A percentile compares a stretch with the other conserved stretches of the same genome.
Evolutionary conservation across 306 rosid genomes (phyloP).

Genomic region (Corylus americana): DNA sequence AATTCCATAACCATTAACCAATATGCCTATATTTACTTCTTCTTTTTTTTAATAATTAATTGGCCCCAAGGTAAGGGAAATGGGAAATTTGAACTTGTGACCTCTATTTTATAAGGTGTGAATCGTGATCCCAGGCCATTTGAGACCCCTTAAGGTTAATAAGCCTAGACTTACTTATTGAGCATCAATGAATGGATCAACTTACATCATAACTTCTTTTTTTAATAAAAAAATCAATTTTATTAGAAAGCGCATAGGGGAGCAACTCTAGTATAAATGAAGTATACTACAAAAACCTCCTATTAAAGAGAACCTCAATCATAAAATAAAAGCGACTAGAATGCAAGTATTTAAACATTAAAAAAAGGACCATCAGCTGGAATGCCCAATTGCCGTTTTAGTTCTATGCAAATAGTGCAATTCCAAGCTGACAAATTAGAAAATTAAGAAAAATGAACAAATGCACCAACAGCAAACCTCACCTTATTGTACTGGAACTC

Average conservation of each 20-base stretch:
- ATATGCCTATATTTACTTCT: not conserved
- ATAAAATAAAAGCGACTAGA: not conserved
- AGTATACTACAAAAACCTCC: too few species aligned
- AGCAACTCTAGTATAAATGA: too few species aligned
- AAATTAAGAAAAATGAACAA: not conserved
- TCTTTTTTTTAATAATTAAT: too few species aligned
- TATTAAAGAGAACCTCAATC: too few species aligned
- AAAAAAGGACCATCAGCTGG: not conserved
- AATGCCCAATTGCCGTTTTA: not conserved
- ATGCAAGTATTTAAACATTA: not conserved
- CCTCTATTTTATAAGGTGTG: too few species aligned
- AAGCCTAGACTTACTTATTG: not conserved
- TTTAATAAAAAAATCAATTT: too few species aligned
- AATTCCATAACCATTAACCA: not conserved
- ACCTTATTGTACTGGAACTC: constrained; percentile 82
- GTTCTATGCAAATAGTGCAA: not conserved
- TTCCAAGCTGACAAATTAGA: not conserved
- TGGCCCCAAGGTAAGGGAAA: too few species aligned
- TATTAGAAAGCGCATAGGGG: too few species aligned
- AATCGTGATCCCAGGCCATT: too few species aligned
- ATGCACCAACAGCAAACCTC: constrained; percentile 12
- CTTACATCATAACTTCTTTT: too few species aligned
- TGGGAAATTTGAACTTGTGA: too few species aligned
- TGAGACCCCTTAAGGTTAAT: too few species aligned
- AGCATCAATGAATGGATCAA: not conserved